Conservation (phyloP, 2,329 filamentous ascomycete species). For the Plenodomus biglobosus region DNA sequence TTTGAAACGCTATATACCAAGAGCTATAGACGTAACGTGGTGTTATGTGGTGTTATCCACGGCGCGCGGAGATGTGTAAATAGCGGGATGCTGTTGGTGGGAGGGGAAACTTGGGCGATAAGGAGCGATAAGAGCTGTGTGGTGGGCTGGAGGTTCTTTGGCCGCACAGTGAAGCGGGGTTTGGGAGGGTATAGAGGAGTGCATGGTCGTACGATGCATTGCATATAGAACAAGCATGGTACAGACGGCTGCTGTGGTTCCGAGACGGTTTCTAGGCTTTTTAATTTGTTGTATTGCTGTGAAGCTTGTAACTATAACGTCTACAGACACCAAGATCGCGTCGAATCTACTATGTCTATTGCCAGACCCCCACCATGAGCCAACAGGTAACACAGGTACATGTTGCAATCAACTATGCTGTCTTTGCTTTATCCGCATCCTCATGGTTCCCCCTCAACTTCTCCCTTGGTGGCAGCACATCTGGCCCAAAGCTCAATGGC, state of each 20-base stretch:
- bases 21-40: neutral
- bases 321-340: neutral
- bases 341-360: no score
- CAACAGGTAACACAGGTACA: neutral
- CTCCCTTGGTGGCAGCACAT: conserved; percentile 47
- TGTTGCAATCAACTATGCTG: neutral
- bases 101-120: neutral
- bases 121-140: neutral
- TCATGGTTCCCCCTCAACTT: conserved; percentile 27
- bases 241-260: no score
- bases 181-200: no score
- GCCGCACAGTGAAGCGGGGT: no score
- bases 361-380: no score
- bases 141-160: conserved; percentile 9
- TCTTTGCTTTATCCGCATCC: conserved; percentile 30
- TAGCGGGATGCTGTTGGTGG: conserved; percentile 9
- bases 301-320: neutral
- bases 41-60: conserved; percentile 36
- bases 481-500: conserved; percentile 58
- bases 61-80: conserved; percentile 42
- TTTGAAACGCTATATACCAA: conserved; percentile 5
- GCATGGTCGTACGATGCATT: conserved; percentile 6
- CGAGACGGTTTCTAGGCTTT: neutral
- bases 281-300: neutral
- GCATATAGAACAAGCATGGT: neutral